Conservation (phyloP, 2,329 filamentous ascomycete species). For the Madurella mycetomatis region DNA sequence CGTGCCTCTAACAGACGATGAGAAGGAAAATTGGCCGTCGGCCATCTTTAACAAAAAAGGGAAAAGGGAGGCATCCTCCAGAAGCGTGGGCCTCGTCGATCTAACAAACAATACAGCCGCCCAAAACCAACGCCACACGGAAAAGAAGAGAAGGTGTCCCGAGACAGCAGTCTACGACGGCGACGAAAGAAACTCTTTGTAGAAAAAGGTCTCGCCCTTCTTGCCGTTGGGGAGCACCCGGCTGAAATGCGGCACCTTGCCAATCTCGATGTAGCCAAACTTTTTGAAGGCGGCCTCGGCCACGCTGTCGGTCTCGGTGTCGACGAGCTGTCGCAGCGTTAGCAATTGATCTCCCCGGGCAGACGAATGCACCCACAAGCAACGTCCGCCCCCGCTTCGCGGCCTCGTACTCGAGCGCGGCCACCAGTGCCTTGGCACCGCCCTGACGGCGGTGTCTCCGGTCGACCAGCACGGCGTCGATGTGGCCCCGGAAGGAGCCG, state of each 20-base stretch:
- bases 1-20: not conserved
- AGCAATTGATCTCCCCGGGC: not conserved
- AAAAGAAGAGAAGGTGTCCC: constrained; percentile 42
- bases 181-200: constrained; percentile 46
- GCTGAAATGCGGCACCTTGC: constrained; percentile 50
- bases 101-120: constrained; percentile 2
- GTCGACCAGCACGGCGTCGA: constrained; percentile 57
- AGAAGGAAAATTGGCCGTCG: not conserved
- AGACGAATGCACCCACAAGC: constrained; percentile 42
- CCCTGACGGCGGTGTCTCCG: constrained; percentile 48
- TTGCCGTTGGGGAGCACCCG: constrained; percentile 46
- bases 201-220: constrained; percentile 53
- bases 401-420: constrained; percentile 53
- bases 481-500: constrained; percentile 48
- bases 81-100: constrained; percentile 20
- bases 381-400: constrained; percentile 43
- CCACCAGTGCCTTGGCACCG: constrained; percentile 49
- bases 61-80: not conserved
- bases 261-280: constrained; percentile 53
- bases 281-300: constrained; percentile 52
- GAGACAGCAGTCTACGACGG: constrained; percentile 19
- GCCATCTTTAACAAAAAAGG: not conserved
- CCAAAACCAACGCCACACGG: constrained; percentile 18
- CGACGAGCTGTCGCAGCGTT: constrained; percentile 16
- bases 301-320: constrained; percentile 33